A percentile compares a stretch with the other conserved stretches of the same genome.
phyloP scores from a whole-genome alignment of 345 rosid genomes.

The Carallia pectinifolia region DNA sequence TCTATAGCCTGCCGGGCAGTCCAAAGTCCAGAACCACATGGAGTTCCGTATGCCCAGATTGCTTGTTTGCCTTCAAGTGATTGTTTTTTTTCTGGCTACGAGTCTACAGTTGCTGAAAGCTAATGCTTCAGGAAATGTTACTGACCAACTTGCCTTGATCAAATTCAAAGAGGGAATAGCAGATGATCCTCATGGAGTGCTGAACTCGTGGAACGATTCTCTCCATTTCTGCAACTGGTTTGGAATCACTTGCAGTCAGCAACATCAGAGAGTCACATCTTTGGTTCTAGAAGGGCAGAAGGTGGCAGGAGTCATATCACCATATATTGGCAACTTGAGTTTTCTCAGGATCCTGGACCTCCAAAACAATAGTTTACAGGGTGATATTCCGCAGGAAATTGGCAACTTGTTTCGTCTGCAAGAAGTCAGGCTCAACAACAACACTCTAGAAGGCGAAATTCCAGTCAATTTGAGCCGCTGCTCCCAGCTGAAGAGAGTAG shows the following conservation, averaged over 20 bases:
- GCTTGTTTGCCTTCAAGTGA: neutral
- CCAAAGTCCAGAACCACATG: neutral
- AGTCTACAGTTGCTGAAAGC: neutral
- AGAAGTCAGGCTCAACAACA: neutral
- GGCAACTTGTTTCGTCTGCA: conserved; percentile 7
- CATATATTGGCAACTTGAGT: conserved; percentile 15
- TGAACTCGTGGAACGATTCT: conserved; percentile 2
- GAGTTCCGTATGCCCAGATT: neutral
- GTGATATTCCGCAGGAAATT: conserved; percentile 4
- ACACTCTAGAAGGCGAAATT: conserved; percentile 11
- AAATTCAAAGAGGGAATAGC: conserved; percentile 8
- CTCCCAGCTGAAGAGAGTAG: neutral
- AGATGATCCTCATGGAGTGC: conserved; percentile 7
- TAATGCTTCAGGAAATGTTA: conserved; percentile 6
- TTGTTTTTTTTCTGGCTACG: neutral
- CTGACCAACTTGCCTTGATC: conserved; percentile 7
- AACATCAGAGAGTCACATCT: conserved; percentile 3
- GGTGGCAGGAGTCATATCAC: conserved; percentile 4
- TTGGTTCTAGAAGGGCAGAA: conserved; percentile 2
- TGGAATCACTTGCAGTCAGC: conserved; percentile 5
- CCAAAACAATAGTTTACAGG: neutral
- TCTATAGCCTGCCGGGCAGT: neutral
- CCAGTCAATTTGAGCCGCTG: conserved; percentile 9
- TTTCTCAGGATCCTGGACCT: conserved; percentile 6
- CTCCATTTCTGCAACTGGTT: conserved; percentile 16